These are phyloP conservation scores for Colletotrichum incanum DNA, from an alignment of 2,329 filamentous ascomycete genomes.

Conservation along the genomic window DNA sequence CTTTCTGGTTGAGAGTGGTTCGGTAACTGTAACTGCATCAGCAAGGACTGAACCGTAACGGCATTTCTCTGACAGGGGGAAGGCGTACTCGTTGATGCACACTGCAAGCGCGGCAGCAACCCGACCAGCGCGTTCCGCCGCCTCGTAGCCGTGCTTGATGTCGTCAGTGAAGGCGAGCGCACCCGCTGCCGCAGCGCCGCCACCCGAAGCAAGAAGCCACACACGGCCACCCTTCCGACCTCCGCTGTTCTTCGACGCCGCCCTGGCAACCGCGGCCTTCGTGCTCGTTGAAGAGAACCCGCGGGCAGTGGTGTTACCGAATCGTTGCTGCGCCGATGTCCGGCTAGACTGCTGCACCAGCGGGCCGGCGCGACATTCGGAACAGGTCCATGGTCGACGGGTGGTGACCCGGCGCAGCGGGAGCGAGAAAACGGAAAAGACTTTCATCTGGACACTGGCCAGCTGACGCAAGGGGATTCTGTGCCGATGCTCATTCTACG, in stretches of 20 bases:
- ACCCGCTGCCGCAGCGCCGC: constrained; percentile 65
- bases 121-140: constrained; percentile 82
- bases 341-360: constrained; percentile 53
- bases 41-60: constrained; percentile 47
- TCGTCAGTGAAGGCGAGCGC: constrained; percentile 75
- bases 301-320: constrained; percentile 44
- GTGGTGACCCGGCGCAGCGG: constrained; percentile 57
- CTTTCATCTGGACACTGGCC: constrained; percentile 57
- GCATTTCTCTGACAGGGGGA: background rate
- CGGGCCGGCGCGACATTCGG: constrained; percentile 55
- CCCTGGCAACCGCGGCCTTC: constrained; percentile 14
- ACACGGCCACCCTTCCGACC: constrained; percentile 45
- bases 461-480: constrained; percentile 32
- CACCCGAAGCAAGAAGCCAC: constrained; percentile 66
- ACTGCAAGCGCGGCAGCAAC: constrained; percentile 82
- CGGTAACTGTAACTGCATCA: constrained; percentile 78
- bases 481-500: constrained; percentile 40
- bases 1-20: constrained; percentile 81
- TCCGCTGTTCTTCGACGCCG: constrained; percentile 10
- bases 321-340: constrained; percentile 48
- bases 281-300: constrained; percentile 50
- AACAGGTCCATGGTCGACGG: constrained; percentile 62
- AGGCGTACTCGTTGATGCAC: constrained; percentile 87
- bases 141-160: constrained; percentile 82
- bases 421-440: constrained; percentile 55